These are phyloP conservation scores for Hemisphaericaspora subhashii DNA, from an alignment of 1,139 yeast genomes.

Conservation along the genomic window DNA sequence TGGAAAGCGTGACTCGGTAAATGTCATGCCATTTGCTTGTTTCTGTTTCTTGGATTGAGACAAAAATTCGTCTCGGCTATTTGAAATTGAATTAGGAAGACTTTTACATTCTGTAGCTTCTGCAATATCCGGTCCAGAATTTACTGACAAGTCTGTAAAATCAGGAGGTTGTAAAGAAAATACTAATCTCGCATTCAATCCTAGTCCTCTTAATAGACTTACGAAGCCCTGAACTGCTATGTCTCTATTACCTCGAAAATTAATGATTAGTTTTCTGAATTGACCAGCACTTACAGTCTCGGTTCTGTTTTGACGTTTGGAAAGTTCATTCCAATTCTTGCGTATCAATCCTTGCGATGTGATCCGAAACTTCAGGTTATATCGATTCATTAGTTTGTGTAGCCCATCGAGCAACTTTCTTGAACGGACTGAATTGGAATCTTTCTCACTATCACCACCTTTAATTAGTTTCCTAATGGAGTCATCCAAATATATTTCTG, in stretches of 20 bases:
- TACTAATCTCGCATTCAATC: slow-evolving; percentile 71
- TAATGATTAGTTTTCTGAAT: slow-evolving; percentile 42
- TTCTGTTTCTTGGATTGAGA: slow-evolving; percentile 17
- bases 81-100: not conserved
- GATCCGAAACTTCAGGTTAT: slow-evolving; percentile 59
- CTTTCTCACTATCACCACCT: slow-evolving; percentile 35
- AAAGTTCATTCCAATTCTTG: slow-evolving; percentile 62
- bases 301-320: slow-evolving; percentile 21
- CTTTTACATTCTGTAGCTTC: not conserved
- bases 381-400: slow-evolving; percentile 59
- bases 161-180: slow-evolving; percentile 91
- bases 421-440: slow-evolving; percentile 51
- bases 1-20: slow-evolving; percentile 52
- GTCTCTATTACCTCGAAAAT: slow-evolving; percentile 72
- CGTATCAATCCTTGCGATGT: slow-evolving; percentile 44
- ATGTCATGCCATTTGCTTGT: slow-evolving; percentile 16
- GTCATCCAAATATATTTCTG: slow-evolving; percentile 45
- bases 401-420: slow-evolving; percentile 76
- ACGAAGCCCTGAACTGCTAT: slow-evolving; percentile 88
- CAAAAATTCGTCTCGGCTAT: slow-evolving; percentile 23
- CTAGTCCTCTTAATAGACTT: slow-evolving; percentile 66
- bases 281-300: slow-evolving; percentile 31
- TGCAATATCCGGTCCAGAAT: slow-evolving; percentile 1
- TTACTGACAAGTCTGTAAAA: slow-evolving; percentile 40
- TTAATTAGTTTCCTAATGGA: slow-evolving; percentile 43